These are phyloP conservation scores for Neonectria magnoliae DNA, from an alignment of 2,329 filamentous ascomycete genomes.

Conservation along the genomic window DNA sequence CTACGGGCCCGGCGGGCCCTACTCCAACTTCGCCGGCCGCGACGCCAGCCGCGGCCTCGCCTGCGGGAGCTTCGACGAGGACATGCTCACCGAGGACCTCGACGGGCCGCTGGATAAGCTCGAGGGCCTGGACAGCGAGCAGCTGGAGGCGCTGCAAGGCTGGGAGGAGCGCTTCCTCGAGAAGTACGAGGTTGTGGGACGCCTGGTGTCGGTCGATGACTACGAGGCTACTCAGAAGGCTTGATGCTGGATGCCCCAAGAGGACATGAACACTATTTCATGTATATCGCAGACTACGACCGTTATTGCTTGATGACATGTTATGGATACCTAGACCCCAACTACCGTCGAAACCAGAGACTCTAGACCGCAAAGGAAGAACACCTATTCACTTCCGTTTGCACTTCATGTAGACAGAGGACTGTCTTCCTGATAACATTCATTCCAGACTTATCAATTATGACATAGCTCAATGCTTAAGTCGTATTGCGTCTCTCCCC, in stretches of 20 bases:
- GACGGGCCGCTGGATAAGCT: constrained; percentile 84
- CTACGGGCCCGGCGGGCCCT: constrained; percentile 94
- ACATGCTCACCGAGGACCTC: constrained; percentile 93
- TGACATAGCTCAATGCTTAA: background rate
- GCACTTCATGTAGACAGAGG: background rate
- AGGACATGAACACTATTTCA: background rate
- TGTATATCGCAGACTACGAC: background rate
- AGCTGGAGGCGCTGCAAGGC: constrained; percentile 83
- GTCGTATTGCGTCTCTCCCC: constrained; percentile 1
- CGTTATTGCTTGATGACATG: background rate
- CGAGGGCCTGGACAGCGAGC: constrained; percentile 75
- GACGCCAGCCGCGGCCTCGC: constrained; percentile 91
- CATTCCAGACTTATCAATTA: background rate
- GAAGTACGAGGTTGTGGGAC: constrained; percentile 96
- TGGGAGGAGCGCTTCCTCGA: constrained; percentile 95
- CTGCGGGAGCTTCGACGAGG: constrained; percentile 90
- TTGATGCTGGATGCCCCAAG: background rate
- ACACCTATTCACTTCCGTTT: background rate
- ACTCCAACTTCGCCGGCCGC: constrained; percentile 93
- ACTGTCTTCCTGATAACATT: background rate
- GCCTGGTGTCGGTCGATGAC: constrained; percentile 70
- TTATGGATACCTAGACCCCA: background rate
- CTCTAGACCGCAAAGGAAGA: background rate
- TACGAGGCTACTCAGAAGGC: constrained; percentile 37
- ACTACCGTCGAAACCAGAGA: background rate